Evolutionary conservation across 805 yeast genomes (phyloP).

Genomic region (Wickerhamomyces xylosicus): DNA sequence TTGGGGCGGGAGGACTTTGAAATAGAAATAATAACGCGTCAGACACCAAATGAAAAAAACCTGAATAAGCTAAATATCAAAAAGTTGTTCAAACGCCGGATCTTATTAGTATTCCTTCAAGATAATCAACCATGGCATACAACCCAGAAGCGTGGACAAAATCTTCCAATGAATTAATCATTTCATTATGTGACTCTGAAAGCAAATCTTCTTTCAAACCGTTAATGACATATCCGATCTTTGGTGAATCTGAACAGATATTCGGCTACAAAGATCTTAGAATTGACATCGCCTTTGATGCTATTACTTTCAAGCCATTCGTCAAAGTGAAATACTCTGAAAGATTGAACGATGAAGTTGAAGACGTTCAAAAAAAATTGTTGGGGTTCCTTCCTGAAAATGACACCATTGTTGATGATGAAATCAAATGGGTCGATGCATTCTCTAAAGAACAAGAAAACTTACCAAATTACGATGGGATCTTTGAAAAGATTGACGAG

Average conservation of each 20-base stretch:
- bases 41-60: no score
- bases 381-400: slow-evolving; percentile 50
- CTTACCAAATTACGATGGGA: slow-evolving; percentile 24
- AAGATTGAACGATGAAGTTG: slow-evolving; percentile 43
- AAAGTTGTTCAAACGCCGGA: not conserved
- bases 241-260: slow-evolving; percentile 83
- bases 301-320: slow-evolving; percentile 63
- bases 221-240: slow-evolving; percentile 81
- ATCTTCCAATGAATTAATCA: slow-evolving; percentile 56
- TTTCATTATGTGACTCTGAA: slow-evolving; percentile 48
- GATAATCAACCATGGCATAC: slow-evolving; percentile 20
- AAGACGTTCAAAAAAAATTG: slow-evolving; percentile 48
- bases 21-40: no score
- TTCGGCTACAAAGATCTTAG: slow-evolving; percentile 71
- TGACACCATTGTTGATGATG: slow-evolving; percentile 47
- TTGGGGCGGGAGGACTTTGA: no score
- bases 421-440: slow-evolving; percentile 52
- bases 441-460: slow-evolving; percentile 36
- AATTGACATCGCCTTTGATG: slow-evolving; percentile 64
- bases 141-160: slow-evolving; percentile 68
- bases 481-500: slow-evolving; percentile 20
- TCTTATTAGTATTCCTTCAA: no score
- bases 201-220: slow-evolving; percentile 66
- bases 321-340: slow-evolving; percentile 46
- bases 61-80: slow-evolving; percentile 10